Conservation (phyloP, 495 filamentous ascomycete genomes). For the Penicillium mononematosum region DNA sequence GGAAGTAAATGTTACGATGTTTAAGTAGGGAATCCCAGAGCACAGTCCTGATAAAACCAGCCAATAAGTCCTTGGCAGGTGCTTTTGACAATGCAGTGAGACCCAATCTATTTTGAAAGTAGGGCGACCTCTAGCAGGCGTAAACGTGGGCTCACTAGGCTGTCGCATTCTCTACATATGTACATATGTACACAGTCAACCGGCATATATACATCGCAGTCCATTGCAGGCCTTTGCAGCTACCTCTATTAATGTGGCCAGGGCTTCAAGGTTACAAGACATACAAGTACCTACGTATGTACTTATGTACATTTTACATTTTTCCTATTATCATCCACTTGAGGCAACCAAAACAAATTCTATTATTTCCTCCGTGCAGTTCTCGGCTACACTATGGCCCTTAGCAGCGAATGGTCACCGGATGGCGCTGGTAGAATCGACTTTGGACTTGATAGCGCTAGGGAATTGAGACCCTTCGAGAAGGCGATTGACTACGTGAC, state of each 20-base stretch:
- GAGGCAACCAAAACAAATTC: too few species aligned
- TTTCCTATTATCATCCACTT: too few species aligned
- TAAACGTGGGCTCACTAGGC: neutral
- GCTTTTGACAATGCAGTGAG: slow-evolving; percentile 9
- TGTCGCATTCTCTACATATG: neutral
- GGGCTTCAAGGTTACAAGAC: neutral
- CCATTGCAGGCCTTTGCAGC: neutral
- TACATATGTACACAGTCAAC: neutral
- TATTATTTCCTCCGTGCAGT: too few species aligned
- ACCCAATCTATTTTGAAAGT: slow-evolving; percentile 2
- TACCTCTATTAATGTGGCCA: neutral
- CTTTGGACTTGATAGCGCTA: too few species aligned
- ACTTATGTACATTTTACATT: too few species aligned
- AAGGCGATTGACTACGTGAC: too few species aligned
- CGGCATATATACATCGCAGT: neutral
- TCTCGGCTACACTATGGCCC: too few species aligned
- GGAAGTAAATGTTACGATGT: neutral
- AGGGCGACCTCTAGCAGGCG: neutral
- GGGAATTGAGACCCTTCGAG: too few species aligned
- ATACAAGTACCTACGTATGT: neutral
- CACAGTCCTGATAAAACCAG: neutral
- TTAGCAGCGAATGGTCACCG: too few species aligned
- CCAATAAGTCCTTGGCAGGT: slow-evolving; percentile 4
- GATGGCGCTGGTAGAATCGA: too few species aligned
- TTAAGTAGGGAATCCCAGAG: neutral